phyloP scores from a whole-genome alignment of 495 filamentous ascomycete species.

The Hyphodiscus hymeniophilus region DNA sequence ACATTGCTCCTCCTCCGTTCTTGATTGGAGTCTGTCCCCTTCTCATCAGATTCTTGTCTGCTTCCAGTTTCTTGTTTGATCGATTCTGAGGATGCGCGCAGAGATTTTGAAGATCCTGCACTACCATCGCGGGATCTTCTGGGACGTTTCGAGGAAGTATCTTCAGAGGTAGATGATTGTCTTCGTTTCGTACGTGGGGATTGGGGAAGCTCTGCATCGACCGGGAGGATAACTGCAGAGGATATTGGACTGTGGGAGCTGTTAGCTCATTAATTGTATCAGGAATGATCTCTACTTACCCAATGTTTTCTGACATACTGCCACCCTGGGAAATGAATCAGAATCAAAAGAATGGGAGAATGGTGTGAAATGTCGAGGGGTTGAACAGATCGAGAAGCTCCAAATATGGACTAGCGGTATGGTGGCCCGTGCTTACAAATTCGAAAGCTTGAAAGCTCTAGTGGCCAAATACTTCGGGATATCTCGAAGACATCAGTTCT shows the following conservation, averaged over 20 bases:
- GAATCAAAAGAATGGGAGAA: neutral
- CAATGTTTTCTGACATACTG: slow-evolving; percentile 24
- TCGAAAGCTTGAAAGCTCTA: neutral
- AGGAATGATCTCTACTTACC: slow-evolving; percentile 22
- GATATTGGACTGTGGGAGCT: slow-evolving; percentile 40
- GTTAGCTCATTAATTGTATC: neutral
- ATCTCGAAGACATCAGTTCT: too few species aligned
- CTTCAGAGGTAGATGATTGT: slow-evolving; percentile 43
- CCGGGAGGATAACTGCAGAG: slow-evolving; percentile 56
- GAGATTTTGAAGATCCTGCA: slow-evolving; percentile 12
- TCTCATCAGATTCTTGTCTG: neutral
- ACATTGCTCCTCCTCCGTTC: slow-evolving; percentile 39
- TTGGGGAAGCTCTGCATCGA: slow-evolving; percentile 33
- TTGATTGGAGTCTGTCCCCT: neutral
- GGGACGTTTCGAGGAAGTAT: slow-evolving; percentile 48
- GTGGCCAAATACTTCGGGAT: neutral
- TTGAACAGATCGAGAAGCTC: neutral
- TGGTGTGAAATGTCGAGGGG: neutral
- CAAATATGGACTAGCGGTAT: too few species aligned
- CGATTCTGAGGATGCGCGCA: slow-evolving; percentile 14
- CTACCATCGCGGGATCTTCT: slow-evolving; percentile 28
- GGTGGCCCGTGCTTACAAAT: neutral
- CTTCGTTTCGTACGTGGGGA: slow-evolving; percentile 40
- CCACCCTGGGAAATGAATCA: slow-evolving; percentile 3
- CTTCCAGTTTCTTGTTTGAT: slow-evolving; percentile 5